Evolutionary conservation across 2,329 filamentous ascomycete genomes (phyloP), one percentile per base, ranked within the genome.

Genomic region (Nemania diffusa): DNA sequence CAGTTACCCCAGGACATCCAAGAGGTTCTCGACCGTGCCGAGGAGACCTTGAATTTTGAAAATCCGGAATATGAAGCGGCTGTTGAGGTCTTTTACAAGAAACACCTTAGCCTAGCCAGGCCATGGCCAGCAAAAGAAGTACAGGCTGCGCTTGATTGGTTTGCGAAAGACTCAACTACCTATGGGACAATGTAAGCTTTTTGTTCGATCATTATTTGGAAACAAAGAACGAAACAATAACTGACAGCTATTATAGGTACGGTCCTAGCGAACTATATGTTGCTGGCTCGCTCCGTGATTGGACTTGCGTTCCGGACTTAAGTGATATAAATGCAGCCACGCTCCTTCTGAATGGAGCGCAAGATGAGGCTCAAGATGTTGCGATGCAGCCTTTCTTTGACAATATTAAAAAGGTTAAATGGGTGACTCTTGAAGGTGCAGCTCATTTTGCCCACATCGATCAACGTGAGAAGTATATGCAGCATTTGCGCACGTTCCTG

Each of bases 311-410:
- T 15, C 70, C 74, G 17, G 22, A 62, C n/a, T 58, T 74, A 44
- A 61, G 22, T 57, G 70, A 73, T 7, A 80, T 80, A 63, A 73
- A 74, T 26, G 79, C 67, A 0, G 73, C 74, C 0, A 80, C 78
- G 5, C 73, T 82, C 5, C 58, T 81, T 7, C 70, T 81, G 9
- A 79, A 81, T 46, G 79, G 79, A 3, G 59, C 60, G 0, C 62
- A 78, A 2, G 79, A 81, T 55, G 76, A 81, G 64, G 77, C 75
- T 2, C 74, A 79, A 46, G 78, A 81, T 60, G 73, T 74, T 0
- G 71, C 73, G 0, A 77, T 79, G 74, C 72, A 74, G 40, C 76
- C 77, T 5, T 81, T 78, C 52, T 80, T 80, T 57, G 70, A 79
- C 4, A 44, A 73, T 20, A 80, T 81, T 37, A 26, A 64, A 17